phyloP scores from a whole-genome alignment of 345 rosid species.

The Ceriops zippeliana region DNA sequence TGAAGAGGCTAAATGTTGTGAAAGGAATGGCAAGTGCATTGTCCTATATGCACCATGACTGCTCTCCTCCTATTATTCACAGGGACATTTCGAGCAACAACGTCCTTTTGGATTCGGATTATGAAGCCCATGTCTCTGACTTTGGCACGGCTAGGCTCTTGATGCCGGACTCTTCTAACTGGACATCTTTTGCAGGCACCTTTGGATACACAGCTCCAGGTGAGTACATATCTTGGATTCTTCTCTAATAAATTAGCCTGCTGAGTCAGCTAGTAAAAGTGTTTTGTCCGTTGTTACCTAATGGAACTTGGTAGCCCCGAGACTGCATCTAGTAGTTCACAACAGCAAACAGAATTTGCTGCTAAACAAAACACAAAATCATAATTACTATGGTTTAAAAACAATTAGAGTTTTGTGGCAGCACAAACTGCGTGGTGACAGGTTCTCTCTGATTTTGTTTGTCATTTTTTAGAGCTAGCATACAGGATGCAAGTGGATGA shows the following conservation, averaged over 20 bases:
- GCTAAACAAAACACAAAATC: not conserved
- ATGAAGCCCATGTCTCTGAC: constrained; percentile 15
- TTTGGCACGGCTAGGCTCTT: constrained; percentile 5
- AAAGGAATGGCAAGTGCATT: constrained; percentile 14
- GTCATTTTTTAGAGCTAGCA: constrained; percentile 2
- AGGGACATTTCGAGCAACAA: constrained; percentile 12
- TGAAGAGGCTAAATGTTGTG: constrained; percentile 9
- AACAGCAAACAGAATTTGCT: too few species aligned
- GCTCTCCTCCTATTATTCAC: constrained; percentile 15
- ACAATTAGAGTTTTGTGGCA: not conserved
- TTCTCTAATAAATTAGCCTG: too few species aligned
- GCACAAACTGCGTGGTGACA: not conserved
- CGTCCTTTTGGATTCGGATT: constrained; percentile 10
- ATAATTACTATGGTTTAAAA: not conserved
- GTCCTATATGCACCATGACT: constrained; percentile 16
- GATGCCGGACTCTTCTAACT: constrained; percentile 7
- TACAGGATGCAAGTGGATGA: constrained; percentile 9
- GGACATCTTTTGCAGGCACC: constrained; percentile 18
- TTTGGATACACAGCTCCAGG: constrained; percentile 18
- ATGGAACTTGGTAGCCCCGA: too few species aligned
- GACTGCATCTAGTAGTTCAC: too few species aligned
- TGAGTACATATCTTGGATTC: not conserved
- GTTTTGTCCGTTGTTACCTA: too few species aligned
- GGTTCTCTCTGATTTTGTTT: not conserved
- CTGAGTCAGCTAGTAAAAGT: too few species aligned